phyloP scores from a whole-genome alignment of 306 rosid species.

The Rosa multiflora region DNA sequence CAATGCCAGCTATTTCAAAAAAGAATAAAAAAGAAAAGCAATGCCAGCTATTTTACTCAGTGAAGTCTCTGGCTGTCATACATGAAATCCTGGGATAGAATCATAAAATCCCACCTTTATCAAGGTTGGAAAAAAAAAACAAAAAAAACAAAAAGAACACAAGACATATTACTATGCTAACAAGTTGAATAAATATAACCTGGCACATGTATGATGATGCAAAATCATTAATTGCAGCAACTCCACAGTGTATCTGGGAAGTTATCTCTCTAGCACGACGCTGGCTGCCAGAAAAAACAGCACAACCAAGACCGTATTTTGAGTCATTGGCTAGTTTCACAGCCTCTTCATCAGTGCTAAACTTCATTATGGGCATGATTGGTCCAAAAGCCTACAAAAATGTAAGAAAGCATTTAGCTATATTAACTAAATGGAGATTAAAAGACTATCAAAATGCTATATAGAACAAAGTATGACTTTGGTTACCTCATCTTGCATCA shows the following conservation, averaged over 20 bases:
- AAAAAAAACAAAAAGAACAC: not conserved
- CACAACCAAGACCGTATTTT: constrained; percentile 85
- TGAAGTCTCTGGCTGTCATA: not conserved
- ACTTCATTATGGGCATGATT: constrained; percentile 85
- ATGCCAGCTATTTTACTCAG: not conserved
- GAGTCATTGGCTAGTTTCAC: constrained; percentile 86
- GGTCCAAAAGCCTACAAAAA: constrained; percentile 83
- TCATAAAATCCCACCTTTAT: not conserved
- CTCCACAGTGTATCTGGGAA: constrained; percentile 77
- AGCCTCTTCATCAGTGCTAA: constrained; percentile 80
- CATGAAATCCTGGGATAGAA: not conserved
- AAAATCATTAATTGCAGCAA: constrained; percentile 77
- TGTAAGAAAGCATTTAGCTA: constrained; percentile 18
- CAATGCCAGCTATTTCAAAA: not conserved
- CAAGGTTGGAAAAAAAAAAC: not conserved
- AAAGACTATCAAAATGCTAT: constrained; percentile 8
- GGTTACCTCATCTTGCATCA: constrained; percentile 98
- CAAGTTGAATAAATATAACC: constrained; percentile 38
- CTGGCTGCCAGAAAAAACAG: constrained; percentile 88
- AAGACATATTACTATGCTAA: not conserved
- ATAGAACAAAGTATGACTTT: constrained; percentile 22
- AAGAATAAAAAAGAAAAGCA: not conserved
- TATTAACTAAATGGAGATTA: constrained; percentile 11
- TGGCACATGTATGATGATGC: constrained; percentile 87
- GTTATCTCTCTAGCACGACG: constrained; percentile 72